Evolutionary conservation across 2,329 filamentous ascomycete species (phyloP).

Genomic region (Penicillium palitans): DNA sequence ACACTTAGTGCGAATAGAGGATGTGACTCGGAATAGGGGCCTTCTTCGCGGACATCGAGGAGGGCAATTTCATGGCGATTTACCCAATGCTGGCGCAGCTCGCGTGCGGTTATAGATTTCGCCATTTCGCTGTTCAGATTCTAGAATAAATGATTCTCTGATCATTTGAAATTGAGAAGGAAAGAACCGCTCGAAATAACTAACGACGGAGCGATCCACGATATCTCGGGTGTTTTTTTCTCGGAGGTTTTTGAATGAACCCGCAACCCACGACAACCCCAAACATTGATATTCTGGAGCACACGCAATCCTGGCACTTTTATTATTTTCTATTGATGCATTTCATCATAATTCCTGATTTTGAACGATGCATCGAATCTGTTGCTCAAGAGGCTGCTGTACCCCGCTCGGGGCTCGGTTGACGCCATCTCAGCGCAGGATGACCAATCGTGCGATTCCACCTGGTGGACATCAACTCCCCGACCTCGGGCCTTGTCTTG

Average conservation of each 20-base stretch:
- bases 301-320: background rate
- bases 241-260: background rate
- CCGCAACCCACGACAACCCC: background rate
- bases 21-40: conserved; percentile 30
- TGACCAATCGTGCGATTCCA: conserved; percentile 16
- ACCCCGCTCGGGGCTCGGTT: conserved; percentile 22
- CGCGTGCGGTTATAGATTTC: conserved; percentile 22
- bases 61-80: conserved; percentile 29
- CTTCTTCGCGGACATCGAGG: conserved; percentile 36
- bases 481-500: background rate
- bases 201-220: background rate
- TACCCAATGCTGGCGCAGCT: conserved; percentile 28
- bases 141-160: no score
- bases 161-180: background rate
- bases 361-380: background rate
- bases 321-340: no score
- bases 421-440: conserved; percentile 19
- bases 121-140: conserved; percentile 14
- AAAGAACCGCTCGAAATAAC: background rate
- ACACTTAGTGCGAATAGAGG: conserved; percentile 33
- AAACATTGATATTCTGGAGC: background rate
- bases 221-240: background rate
- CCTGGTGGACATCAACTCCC: background rate
- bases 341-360: no score
- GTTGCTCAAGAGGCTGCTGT: background rate